Evolutionary conservation across 495 filamentous ascomycete genomes (phyloP).

Genomic region (Lindgomyces ingoldianus): DNA sequence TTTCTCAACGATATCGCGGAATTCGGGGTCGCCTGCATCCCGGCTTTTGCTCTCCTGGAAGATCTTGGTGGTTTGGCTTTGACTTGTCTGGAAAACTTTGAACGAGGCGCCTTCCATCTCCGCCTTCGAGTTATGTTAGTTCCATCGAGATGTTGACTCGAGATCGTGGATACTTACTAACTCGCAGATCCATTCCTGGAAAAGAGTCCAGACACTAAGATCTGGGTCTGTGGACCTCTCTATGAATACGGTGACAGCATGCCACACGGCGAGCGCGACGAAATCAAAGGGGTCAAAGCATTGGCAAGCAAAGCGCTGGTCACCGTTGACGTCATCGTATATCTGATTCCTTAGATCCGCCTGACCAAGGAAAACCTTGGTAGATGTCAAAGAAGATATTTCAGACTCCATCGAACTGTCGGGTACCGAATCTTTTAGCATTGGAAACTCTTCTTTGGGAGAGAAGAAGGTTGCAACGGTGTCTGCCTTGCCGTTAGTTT

Average conservation of each 20-base stretch:
- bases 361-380: not conserved
- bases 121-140: not conserved
- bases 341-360: conserved; percentile 2
- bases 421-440: not conserved
- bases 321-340: conserved; percentile 16
- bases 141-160: no score
- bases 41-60: not conserved
- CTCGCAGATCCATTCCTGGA: conserved; percentile 6
- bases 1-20: not conserved
- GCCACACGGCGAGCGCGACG: conserved; percentile 10
- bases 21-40: not conserved
- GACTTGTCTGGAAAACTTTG: conserved; percentile 7
- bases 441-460: conserved; percentile 3
- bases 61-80: not conserved
- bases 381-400: not conserved
- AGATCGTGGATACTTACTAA: not conserved
- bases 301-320: conserved; percentile 8
- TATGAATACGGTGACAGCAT: conserved; percentile 14
- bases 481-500: not conserved
- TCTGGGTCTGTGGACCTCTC: not conserved
- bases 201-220: conserved; percentile 2
- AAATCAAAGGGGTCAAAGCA: conserved; percentile 18
- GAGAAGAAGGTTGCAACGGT: conserved; percentile 13
- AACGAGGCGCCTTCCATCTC: conserved; percentile 1
- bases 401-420: not conserved